These are phyloP conservation scores for Bimuria novae-zelandiae DNA, from an alignment of 2,329 filamentous ascomycete species.

Conservation along the genomic window DNA sequence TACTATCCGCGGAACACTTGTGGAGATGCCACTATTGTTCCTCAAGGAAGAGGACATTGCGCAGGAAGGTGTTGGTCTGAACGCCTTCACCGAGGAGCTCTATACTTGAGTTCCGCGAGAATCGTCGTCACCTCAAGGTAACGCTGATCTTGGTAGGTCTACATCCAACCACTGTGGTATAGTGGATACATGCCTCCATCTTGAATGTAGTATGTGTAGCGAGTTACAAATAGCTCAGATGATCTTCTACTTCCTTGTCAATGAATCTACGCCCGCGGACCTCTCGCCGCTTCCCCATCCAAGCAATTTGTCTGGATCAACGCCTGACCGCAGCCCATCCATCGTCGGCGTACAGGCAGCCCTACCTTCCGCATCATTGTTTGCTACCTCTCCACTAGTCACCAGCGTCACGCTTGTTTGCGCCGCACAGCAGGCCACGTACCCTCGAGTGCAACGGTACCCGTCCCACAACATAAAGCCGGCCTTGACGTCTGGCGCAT, in stretches of 20 bases:
- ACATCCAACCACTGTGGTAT: no score
- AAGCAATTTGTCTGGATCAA: no score
- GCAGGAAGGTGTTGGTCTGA: conserved; percentile 71
- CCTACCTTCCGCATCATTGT: neutral
- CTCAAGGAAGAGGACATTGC: conserved; percentile 85
- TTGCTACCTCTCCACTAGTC: neutral
- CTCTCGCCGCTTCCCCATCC: no score
- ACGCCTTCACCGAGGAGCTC: conserved; percentile 54
- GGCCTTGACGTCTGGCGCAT: no score
- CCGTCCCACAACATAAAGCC: neutral
- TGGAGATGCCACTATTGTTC: conserved; percentile 92
- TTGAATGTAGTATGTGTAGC: no score
- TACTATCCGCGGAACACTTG: conserved; percentile 62
- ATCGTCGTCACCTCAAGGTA: no score
- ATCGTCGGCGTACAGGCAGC: no score
- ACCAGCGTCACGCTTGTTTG: neutral
- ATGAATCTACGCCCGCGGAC: no score
- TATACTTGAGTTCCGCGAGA: conserved; percentile 45
- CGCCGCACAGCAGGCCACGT: neutral
- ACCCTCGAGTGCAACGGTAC: neutral
- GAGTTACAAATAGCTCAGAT: no score
- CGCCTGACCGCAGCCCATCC: neutral
- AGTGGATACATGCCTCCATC: no score
- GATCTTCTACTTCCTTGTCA: no score
- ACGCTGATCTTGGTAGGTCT: no score